These are phyloP conservation scores for Lonicera japonica DNA, from an alignment of 129 eudicot species.

Conservation along the genomic window DNA sequence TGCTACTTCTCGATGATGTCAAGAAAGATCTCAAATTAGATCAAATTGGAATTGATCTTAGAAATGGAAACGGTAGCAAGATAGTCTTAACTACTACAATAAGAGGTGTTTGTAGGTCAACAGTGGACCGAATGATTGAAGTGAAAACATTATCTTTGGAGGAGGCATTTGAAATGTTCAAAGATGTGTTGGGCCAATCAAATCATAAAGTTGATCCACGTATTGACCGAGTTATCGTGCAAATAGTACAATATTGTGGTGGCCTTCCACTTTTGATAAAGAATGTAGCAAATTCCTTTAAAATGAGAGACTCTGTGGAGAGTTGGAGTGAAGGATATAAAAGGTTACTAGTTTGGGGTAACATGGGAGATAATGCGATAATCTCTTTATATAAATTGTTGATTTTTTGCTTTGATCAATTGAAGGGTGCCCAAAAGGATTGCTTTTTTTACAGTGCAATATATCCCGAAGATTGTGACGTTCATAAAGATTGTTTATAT, in stretches of 20 bases:
- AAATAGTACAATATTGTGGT: constrained; percentile 15
- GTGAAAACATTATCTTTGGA: constrained; percentile 3
- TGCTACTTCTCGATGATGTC: constrained; percentile 32
- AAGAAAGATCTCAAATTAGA: constrained; percentile 17
- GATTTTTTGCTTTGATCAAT: constrained; percentile 9
- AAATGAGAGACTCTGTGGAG: constrained; percentile 11
- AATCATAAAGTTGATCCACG: constrained; percentile 6
- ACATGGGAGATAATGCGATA: constrained; percentile 11
- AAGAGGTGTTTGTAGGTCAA: constrained; percentile 12
- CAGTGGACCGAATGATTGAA: constrained; percentile 7
- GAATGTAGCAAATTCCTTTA: constrained; percentile 16
- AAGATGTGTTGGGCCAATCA: constrained; percentile 15
- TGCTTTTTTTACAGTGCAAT: constrained; percentile 24
- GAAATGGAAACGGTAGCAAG: constrained; percentile 16
- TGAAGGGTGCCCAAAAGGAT: constrained; percentile 12
- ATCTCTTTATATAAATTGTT: constrained; percentile 15
- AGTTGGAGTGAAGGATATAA: constrained; percentile 19
- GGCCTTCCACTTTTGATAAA: constrained; percentile 21
- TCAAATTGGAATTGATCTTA: constrained; percentile 17
- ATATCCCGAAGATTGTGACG: constrained; percentile 27
- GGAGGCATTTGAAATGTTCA: constrained; percentile 25
- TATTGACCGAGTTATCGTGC: background rate
- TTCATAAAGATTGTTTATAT: constrained; percentile 1
- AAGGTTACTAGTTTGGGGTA: constrained; percentile 15
- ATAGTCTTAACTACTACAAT: constrained; percentile 21